Base-by-base conservation (phyloP, 1,139 yeast genomes). In the Kodamaea sp. region DNA sequence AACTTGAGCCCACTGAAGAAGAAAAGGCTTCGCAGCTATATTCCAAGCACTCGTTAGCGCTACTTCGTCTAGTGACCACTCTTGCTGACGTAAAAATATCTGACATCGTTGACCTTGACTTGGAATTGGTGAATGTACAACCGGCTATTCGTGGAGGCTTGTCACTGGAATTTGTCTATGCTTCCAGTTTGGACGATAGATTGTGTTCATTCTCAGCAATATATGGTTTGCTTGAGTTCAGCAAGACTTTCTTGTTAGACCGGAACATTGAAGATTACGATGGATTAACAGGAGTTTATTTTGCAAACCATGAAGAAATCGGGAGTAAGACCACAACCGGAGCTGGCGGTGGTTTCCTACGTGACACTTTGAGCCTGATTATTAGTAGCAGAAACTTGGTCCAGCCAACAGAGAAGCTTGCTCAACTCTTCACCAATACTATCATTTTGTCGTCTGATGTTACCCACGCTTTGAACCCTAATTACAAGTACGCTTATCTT, bases 381-480 rank as follows among this genome's bases (percentile, higher is more conserved):
- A 43, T 48, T 13, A 32, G 35, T 7, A 32, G 44, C 4, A 28
- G 39, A 4, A 11, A 12, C 7, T 19, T 12, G 8, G 8, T 9
- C 9, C 21, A 7, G 21, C 15, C 22, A 4, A n/a, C 15, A 16
- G 47, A 41, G 26, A 29, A 32, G 5, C 24, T 47, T 19, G 36
- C 42, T 9, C 41, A 39, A 16, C 39, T 46, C 8, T 37, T 43
- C 19, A 36, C 34, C 8, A 35, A 45, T 25, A 41, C 71, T 6
- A 48, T 70, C 15, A 50, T 70, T 24, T 53, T 70, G 26, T 68
- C 74, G 0, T 72, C 75, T 1, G 76, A 70, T 41, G 75, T 70
- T 12, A 70, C 65, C n/a, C 76, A 70, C 43, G 63, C 67, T 15
- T 46, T 69, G 24, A 70, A 70, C 43, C 76, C 76, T n/a, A 70